Percentiles rank a stretch among this genome's conserved stretches.
Evolutionary conservation across 306 rosid genomes (phyloP).

Genomic region (Sechiopsis laciniata): DNA sequence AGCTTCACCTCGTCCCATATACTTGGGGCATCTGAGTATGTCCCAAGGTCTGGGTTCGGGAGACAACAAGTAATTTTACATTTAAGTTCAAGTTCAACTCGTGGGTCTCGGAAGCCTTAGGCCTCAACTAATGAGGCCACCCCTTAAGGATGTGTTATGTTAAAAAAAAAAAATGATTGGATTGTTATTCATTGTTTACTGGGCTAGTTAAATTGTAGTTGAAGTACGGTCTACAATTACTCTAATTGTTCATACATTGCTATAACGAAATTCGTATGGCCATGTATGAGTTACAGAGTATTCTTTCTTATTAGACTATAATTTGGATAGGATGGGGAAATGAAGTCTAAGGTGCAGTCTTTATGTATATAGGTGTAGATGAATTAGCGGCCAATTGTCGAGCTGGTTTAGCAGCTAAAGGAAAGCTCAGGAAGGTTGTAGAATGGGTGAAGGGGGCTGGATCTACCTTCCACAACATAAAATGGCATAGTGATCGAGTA

Average conservation of each 20-base stretch:
- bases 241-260: not conserved
- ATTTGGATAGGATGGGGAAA: not conserved
- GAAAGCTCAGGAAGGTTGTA: conserved; percentile 57
- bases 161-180: not conserved
- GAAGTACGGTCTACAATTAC: not conserved
- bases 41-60: too few species aligned
- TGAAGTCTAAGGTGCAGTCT: not conserved
- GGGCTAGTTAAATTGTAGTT: not conserved
- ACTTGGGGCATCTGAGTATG: too few species aligned
- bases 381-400: conserved; percentile 51
- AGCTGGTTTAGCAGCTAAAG: conserved; percentile 46
- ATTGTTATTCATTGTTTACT: not conserved
- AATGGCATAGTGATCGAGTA: conserved; percentile 36
- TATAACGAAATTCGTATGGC: not conserved
- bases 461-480: conserved; percentile 33
- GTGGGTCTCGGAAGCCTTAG: too few species aligned
- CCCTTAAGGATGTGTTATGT: too few species aligned
- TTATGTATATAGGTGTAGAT: conserved; percentile 40
- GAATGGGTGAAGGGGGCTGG: conserved; percentile 59
- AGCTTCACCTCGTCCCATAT: too few species aligned
- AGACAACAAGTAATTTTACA: too few species aligned
- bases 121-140: too few species aligned
- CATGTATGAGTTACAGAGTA: not conserved
- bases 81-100: too few species aligned
- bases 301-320: not conserved